phyloP scores from a whole-genome alignment of 805 yeast genomes.

The Starmerella floricola region DNA sequence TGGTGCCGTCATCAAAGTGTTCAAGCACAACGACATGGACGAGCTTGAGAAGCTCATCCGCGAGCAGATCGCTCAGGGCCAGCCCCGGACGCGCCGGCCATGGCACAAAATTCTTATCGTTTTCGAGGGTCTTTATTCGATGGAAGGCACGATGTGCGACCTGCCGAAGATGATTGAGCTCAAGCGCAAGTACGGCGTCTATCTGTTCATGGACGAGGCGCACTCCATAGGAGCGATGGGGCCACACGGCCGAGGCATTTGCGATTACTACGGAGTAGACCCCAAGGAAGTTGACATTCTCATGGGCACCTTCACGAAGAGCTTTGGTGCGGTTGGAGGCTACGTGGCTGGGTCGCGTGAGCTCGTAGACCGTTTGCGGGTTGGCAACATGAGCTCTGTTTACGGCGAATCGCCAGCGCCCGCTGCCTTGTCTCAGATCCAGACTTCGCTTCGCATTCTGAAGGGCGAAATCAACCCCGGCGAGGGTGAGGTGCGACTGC shows the following conservation, averaged over 20 bases:
- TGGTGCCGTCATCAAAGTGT: conserved; percentile 85
- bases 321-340: conserved; percentile 99
- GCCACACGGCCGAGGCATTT: conserved; percentile 83
- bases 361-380: conserved; percentile 61
- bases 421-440: conserved; percentile 79
- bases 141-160: conserved; percentile 68
- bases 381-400: conserved; percentile 56
- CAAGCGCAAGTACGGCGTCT: conserved; percentile 75
- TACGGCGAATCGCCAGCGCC: conserved; percentile 86
- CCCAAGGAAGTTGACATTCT: conserved; percentile 69
- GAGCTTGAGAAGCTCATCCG: conserved; percentile 64
- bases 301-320: conserved; percentile 97
- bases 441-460: conserved; percentile 64
- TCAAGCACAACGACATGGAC: conserved; percentile 82
- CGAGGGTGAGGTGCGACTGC: conserved; percentile 82
- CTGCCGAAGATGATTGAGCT: conserved; percentile 63
- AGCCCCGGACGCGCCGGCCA: conserved; percentile 89
- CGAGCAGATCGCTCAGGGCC: conserved; percentile 84
- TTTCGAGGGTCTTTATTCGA: conserved; percentile 80
- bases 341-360: conserved; percentile 69
- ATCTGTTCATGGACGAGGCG: conserved; percentile 90
- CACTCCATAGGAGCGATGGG: conserved; percentile 99
- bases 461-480: conserved; percentile 78
- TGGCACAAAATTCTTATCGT: conserved; percentile 72
- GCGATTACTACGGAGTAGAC: conserved; percentile 78